Percentiles rank a stretch among this genome's conserved stretches.
Conservation (phyloP, 1,284 basidiomycete genomes). For the Cutaneotrichosporon cyanovorans region DNA sequence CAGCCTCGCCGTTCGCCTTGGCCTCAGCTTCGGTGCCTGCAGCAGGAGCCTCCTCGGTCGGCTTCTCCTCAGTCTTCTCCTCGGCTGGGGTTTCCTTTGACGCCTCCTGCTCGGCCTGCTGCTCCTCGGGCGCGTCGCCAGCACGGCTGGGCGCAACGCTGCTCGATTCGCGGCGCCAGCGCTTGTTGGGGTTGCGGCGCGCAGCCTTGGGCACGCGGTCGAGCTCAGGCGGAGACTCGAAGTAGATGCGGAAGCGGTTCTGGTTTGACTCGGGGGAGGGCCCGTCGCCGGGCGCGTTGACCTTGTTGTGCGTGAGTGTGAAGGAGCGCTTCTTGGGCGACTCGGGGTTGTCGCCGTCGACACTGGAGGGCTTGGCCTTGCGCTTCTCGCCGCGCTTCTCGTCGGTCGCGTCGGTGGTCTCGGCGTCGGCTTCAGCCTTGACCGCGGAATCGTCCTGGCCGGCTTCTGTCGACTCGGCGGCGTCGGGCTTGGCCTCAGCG, state of each 20-base stretch:
- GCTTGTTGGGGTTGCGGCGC: constrained; percentile 50
- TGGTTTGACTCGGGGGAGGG: constrained; percentile 33
- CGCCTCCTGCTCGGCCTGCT: constrained; percentile 16
- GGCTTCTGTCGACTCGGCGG: constrained; percentile 17
- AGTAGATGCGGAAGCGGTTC: constrained; percentile 47
- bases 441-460: too few species aligned
- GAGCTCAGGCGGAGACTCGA: constrained; percentile 45
- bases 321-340: constrained; percentile 40
- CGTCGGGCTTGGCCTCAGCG: constrained; percentile 11
- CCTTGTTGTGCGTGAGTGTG: constrained; percentile 36
- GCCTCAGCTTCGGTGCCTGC: constrained; percentile 11
- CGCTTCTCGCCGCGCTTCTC: constrained; percentile 41
- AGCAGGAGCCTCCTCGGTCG: constrained; percentile 8
- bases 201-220: constrained; percentile 39
- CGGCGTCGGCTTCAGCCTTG: constrained; percentile 9
- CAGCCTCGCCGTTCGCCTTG: background rate
- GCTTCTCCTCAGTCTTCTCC: constrained; percentile 21
- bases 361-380: constrained; percentile 40
- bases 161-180: constrained; percentile 54
- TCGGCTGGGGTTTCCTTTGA: constrained; percentile 42
- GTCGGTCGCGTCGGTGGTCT: constrained; percentile 18
- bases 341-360: constrained; percentile 34
- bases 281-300: constrained; percentile 18
- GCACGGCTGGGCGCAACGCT: constrained; percentile 31
- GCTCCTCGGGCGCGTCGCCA: constrained; percentile 28